Evolutionary conservation across 345 rosid genomes (phyloP).

Genomic region (Turnera subulata): DNA sequence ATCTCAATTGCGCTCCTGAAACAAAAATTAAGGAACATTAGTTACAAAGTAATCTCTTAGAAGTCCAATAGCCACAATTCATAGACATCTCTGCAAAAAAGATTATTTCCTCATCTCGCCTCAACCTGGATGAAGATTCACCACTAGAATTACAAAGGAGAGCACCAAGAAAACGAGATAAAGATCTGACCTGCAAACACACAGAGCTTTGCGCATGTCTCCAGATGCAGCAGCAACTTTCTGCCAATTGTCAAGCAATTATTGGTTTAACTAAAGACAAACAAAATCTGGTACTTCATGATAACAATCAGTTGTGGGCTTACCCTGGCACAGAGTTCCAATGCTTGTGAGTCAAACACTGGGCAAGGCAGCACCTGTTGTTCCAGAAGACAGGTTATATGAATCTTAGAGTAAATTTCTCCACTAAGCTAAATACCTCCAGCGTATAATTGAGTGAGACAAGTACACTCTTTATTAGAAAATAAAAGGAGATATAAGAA

Average conservation of each 20-base stretch:
- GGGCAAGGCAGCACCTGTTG: conserved; percentile 55
- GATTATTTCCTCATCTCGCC: background rate
- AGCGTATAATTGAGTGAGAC: background rate
- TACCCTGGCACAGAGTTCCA: conserved; percentile 96
- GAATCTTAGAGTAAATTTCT: no score
- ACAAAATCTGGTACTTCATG: conserved; percentile 2
- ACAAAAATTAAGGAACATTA: conserved; percentile 5
- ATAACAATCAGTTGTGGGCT: conserved; percentile 22
- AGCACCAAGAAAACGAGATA: background rate
- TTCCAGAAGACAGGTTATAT: conserved; percentile 9
- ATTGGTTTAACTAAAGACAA: background rate
- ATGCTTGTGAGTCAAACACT: conserved; percentile 70
- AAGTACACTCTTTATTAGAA: background rate
- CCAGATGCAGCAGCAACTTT: conserved; percentile 96
- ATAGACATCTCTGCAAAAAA: background rate
- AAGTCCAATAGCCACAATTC: background rate
- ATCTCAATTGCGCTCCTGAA: conserved; percentile 77
- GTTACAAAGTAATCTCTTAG: conserved; percentile 1
- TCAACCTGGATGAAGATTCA: background rate
- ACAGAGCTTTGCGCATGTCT: conserved; percentile 91
- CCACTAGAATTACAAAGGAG: background rate
- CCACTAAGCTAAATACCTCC: no score
- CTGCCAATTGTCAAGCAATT: conserved; percentile 34
- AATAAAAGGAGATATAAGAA: conserved; percentile 6
- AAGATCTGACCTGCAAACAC: conserved; percentile 61